These are phyloP conservation scores for Mycena maculata DNA, from an alignment of 768 basidiomycete species.

Conservation along the genomic window DNA sequence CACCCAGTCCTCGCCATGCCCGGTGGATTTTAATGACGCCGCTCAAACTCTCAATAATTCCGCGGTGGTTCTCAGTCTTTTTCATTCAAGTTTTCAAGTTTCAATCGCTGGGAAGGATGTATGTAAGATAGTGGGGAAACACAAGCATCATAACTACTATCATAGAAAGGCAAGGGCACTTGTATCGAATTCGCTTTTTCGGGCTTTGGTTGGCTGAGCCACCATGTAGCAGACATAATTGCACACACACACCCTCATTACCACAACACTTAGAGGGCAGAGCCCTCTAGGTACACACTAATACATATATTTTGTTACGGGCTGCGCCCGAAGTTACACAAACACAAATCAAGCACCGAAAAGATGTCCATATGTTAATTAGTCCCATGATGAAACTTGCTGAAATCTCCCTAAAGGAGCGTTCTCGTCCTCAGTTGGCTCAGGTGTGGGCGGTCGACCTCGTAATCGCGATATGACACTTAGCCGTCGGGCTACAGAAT, in stretches of 20 bases:
- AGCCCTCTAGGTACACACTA: constrained; percentile 28
- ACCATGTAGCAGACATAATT: constrained; percentile 24
- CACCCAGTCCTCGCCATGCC: constrained; percentile 69
- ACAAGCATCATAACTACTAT: constrained; percentile 17
- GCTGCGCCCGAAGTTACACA: constrained; percentile 31
- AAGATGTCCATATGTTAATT: constrained; percentile 4
- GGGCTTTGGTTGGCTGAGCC: constrained; percentile 36
- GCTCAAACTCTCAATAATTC: background rate
- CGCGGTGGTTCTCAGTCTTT: constrained; percentile 19
- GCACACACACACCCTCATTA: constrained; percentile 23
- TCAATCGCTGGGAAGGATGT: constrained; percentile 27
- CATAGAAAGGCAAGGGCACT: constrained; percentile 27
- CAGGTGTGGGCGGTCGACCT: constrained; percentile 62
- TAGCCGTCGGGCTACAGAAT: constrained; percentile 59
- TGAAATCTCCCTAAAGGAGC: constrained; percentile 30
- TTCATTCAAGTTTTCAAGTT: constrained; percentile 30
- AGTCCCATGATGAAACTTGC: constrained; percentile 33
- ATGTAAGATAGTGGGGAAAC: constrained; percentile 34
- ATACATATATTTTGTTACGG: constrained; percentile 30
- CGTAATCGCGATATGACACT: constrained; percentile 64
- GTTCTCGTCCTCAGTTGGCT: constrained; percentile 41
- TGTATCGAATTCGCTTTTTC: constrained; percentile 16
- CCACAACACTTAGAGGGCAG: constrained; percentile 25
- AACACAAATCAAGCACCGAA: constrained; percentile 1
- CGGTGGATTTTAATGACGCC: constrained; percentile 61